Percentiles rank a stretch among this genome's conserved stretches.
Conservation (phyloP, 306 rosid species). For the Parietaria judaica region DNA sequence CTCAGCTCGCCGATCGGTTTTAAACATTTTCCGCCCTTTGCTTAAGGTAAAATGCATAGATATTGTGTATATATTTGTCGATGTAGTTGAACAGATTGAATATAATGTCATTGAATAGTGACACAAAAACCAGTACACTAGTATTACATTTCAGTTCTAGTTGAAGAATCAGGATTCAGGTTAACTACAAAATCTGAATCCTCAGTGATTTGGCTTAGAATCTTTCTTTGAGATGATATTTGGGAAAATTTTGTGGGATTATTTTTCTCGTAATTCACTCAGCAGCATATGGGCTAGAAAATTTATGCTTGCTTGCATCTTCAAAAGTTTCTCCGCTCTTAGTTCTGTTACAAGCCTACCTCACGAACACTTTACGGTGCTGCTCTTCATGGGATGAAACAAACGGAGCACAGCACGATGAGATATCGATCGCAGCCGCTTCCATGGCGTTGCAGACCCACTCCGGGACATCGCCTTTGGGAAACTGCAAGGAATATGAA, state of each 20-base stretch:
- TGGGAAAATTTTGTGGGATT: slow-evolving; percentile 5
- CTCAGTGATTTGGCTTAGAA: neutral
- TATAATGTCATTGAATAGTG: neutral
- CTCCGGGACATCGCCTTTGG: slow-evolving; percentile 75
- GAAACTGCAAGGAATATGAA: slow-evolving; percentile 50
- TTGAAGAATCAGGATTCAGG: neutral
- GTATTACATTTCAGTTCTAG: neutral
- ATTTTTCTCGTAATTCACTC: slow-evolving; percentile 3
- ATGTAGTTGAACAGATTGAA: neutral
- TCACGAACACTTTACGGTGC: neutral
- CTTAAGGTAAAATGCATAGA: neutral
- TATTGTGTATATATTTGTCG: neutral
- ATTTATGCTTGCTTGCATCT: slow-evolving; percentile 32
- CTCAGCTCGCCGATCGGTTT: slow-evolving; percentile 46
- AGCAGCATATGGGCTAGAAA: slow-evolving; percentile 46
- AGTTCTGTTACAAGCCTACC: slow-evolving; percentile 17
- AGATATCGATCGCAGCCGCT: slow-evolving; percentile 87
- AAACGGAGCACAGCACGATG: slow-evolving; percentile 62
- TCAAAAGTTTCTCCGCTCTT: slow-evolving; percentile 5
- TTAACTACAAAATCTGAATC: neutral
- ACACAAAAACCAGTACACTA: neutral
- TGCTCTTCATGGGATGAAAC: neutral
- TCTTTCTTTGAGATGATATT: neutral
- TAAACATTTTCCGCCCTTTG: neutral
- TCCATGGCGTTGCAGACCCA: slow-evolving; percentile 98